Evolutionary conservation across 2,329 filamentous ascomycete genomes (phyloP), one percentile per base, ranked within the genome.

Genomic region (Venturia nashicola): DNA sequence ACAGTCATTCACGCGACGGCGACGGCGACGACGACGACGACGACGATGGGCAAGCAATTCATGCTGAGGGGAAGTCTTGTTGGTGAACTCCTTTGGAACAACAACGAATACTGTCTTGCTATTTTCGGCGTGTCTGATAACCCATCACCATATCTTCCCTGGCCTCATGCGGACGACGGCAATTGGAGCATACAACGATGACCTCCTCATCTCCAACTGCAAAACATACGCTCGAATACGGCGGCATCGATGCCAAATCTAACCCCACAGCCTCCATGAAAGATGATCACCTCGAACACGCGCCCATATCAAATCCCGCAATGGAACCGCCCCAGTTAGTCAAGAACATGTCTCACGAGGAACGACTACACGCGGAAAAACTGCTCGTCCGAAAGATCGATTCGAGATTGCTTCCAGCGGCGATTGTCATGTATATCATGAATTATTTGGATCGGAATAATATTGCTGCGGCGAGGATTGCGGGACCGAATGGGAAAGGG

Each of bases 331-430:
- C 74, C 20, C 70, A 72, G 23, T 68, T 76, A 2, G 70, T 76
- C 18, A 72, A 69, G 9, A 70, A 77, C 59, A 74, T 86, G 69
- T 77, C 78, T 2, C 74, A 76, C 0, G 81, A 80, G 48, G 79
- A 83, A 65, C 82, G 85, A 14, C 70, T 71, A 0, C 70, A 71
- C 16, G 76, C 83, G 1, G 86, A 90, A 71, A 78, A 75, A 65
- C 80, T 77, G 43, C 75, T 92, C 69, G 81, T 85, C 72, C 82
- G 85, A 68, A 91, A 90, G 76, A 85, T 91, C 63, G 89, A 91
- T 71, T 69, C 80, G 23, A 81, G 87, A 61, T 65, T 91, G 72
- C 77, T 90, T 68, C 87, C 87, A 0, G 85, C 86, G 74, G 77
- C 91, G 65, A 83, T 91, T 59, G 72, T 90, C 67, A 63, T 43